Base-by-base conservation (phyloP, 768 basidiomycete genomes). In the Russula sp. region DNA sequence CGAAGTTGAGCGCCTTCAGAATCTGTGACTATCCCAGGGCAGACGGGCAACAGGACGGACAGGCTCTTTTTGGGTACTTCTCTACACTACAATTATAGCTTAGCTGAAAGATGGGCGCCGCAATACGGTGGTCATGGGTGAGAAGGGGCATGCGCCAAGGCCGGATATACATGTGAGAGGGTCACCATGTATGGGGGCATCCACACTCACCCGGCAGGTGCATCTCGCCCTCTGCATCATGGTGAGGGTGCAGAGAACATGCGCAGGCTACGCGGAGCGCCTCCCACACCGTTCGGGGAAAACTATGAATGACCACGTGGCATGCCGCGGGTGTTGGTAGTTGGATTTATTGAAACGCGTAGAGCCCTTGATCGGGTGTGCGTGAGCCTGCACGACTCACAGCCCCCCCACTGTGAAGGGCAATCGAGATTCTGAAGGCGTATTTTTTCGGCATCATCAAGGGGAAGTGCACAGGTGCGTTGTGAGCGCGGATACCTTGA, bases 221-320 rank as follows among this genome's bases (percentile, higher is more conserved):
- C 7, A 41, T 39, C 25, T 39, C 48, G 55, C 54, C 43, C 36
- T 58, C 18, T 62, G 61, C 61, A 62, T 62, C 61, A 41, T 62
- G 61, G 49, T 25, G 32, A 62, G 20, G 56, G 61, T 35, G 61
- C 61, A 57, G 48, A 32, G 36, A 39, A 42, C 61, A 58, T 39
- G 61, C 56, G 50, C 36, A 42, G 18, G n/a, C 29, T 38, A 49
- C 18, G 25, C 47, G 57, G 57, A 49, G 48, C 25, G 48, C n/a
- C 39, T 50, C 32, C 11, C 22, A 32, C 5, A 35, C 34, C 14
- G 41, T 29, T 59, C 34, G 41, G 49, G 58, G 58, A 41, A 58
- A 50, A 2, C 25, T 29, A 29, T 32, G 29, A 39, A 58, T 13
- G 49, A 49, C 49, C 14, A 39, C 41, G 41, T 36, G 47, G 29